Evolutionary conservation across 2,329 filamentous ascomycete genomes (phyloP), one percentile per base, ranked within the genome.

Genomic region (Teratosphaeria viscida): DNA sequence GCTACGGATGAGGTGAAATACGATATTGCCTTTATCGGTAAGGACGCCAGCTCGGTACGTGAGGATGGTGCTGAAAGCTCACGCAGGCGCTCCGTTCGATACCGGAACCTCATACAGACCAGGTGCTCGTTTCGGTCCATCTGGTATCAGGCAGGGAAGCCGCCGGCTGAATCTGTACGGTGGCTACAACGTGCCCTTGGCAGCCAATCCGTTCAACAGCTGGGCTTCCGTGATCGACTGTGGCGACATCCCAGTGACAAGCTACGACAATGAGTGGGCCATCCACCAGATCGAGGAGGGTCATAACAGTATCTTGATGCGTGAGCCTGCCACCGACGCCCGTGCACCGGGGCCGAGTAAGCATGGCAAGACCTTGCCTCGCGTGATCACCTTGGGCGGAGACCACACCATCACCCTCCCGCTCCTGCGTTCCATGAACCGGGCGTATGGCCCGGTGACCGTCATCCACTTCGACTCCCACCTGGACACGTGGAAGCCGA

Each of bases 271-370:
- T 71, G 81, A 82, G 2, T 94, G 84, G 74, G 90, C 90, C 7
- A 83, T 95, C 27, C 81, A 87, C 62, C 90, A 95, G 71, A 94
- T 95, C 57, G 90, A 95, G 71, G 84, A 92, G 73, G 90, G 90
- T 8, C 90, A 95, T 75, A 86, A 88, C 73, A 82, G 80, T 62
- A 82, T 95, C 61, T 77, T 94, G 8, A 86, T 85, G 63, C 85
- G 89, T 39, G 74, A 80, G 1, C 90, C 89, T 0, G 81, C 80
- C 54, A 92, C 89, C 1, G 79, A 89, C 63, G 83, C 88, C 2
- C 73, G 84, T 55, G 83, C 85, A 68, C 74, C 76, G 1, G 90
- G 90, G 0, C 85, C 87, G 0, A 85, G 87, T 0, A 85, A 85
- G 71, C 82, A 85, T 35, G 87, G 86, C 58, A 89, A 84, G 74